Percentiles rank a stretch among this genome's conserved stretches.
phyloP scores from a whole-genome alignment of 75 land plant genomes.

The Isoetes taiwanensis region DNA sequence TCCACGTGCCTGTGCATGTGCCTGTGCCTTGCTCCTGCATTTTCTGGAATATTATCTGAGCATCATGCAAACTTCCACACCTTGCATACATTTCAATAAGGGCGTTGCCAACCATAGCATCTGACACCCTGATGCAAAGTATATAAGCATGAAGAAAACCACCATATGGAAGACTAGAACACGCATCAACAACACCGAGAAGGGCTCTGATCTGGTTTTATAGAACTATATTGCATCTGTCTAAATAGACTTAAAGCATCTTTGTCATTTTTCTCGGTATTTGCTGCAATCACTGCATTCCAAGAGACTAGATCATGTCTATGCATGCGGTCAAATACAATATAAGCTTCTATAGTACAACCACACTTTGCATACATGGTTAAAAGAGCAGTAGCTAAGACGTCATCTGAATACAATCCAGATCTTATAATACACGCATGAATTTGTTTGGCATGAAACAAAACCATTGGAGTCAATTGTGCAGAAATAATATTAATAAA shows the following conservation, averaged over 20 bases:
- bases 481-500: too few species aligned
- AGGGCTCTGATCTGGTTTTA: conserved; percentile 13
- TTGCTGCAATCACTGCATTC: conserved; percentile 22
- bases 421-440: too few species aligned
- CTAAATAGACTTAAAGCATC: conserved; percentile 6
- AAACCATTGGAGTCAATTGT: too few species aligned
- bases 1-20: conserved; percentile 34
- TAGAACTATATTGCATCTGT: conserved; percentile 7
- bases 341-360: conserved; percentile 4
- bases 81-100: conserved; percentile 22
- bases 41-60: conserved; percentile 6
- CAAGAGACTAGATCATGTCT: too few species aligned
- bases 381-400: too few species aligned
- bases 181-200: conserved; percentile 9
- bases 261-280: conserved; percentile 5
- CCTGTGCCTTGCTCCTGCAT: conserved; percentile 15
- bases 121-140: background rate
- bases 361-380: conserved; percentile 25
- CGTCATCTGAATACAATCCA: too few species aligned
- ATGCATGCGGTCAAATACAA: conserved; percentile 15
- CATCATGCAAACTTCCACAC: conserved; percentile 16
- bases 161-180: conserved; percentile 9
- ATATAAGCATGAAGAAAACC: conserved; percentile 11
- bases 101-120: conserved; percentile 14
- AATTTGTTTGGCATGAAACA: too few species aligned